Evolutionary conservation across 2,329 filamentous ascomycete species (phyloP).

Genomic region (Mycosphaerella arachidis): DNA sequence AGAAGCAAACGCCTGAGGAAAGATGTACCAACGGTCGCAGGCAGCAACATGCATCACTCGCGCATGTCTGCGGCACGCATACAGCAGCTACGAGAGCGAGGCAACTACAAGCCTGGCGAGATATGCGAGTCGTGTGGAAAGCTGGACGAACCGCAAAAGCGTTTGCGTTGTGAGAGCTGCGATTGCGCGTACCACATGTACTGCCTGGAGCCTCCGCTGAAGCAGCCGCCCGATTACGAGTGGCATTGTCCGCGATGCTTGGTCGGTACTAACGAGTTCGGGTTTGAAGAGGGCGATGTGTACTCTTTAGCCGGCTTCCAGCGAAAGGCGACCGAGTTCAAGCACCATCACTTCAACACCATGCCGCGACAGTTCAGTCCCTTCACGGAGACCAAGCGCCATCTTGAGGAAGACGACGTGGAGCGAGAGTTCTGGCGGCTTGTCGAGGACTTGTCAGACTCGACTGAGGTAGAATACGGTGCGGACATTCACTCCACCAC

Average conservation of each 20-base stretch:
- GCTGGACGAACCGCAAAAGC: conserved; percentile 63
- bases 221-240: conserved; percentile 74
- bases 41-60: conserved; percentile 94
- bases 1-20: conserved; percentile 93
- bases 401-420: conserved; percentile 89
- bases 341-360: conserved; percentile 85
- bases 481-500: conserved; percentile 98
- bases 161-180: conserved; percentile 86
- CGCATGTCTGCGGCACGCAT: conserved; percentile 71
- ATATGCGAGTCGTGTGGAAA: conserved; percentile 82
- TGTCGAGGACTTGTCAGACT: conserved; percentile 89
- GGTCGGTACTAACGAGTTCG: conserved; percentile 93
- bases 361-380: conserved; percentile 59
- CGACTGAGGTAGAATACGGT: conserved; percentile 95
- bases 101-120: conserved; percentile 55
- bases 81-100: conserved; percentile 52
- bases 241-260: conserved; percentile 96
- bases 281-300: conserved; percentile 92
- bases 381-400: conserved; percentile 70
- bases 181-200: conserved; percentile 81
- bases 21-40: conserved; percentile 77
- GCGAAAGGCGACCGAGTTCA: conserved; percentile 91
- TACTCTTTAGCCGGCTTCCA: conserved; percentile 96
- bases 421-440: conserved; percentile 96
- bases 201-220: conserved; percentile 83